Conservation (phyloP, 257 asterid genomes). For the Asclepias syriaca region DNA sequence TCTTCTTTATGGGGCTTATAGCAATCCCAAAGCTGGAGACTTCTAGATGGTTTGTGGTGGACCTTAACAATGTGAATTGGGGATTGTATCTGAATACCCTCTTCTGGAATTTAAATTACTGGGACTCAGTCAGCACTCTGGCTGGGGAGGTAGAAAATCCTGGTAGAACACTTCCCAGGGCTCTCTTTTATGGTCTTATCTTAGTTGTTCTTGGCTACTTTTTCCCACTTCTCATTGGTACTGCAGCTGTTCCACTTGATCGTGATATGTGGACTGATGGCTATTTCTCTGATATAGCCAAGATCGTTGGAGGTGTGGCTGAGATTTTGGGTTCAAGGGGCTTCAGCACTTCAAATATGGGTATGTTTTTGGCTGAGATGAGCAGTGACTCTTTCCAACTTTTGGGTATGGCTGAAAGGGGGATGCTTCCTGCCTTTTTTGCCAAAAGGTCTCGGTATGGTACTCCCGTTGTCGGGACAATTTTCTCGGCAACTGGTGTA, state of each 20-base stretch:
- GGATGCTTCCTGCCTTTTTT: slow-evolving; percentile 55
- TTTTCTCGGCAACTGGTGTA: slow-evolving; percentile 59
- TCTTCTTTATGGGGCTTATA: slow-evolving; percentile 50
- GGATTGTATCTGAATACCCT: slow-evolving; percentile 50
- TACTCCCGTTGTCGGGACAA: slow-evolving; percentile 47
- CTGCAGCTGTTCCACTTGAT: slow-evolving; percentile 48
- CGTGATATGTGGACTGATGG: slow-evolving; percentile 61
- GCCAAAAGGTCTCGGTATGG: slow-evolving; percentile 49
- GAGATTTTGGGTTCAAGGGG: slow-evolving; percentile 62
- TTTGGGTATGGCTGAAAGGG: slow-evolving; percentile 67
- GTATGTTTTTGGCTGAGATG: slow-evolving; percentile 71
- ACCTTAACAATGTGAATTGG: slow-evolving; percentile 50
- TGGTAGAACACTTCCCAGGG: slow-evolving; percentile 51
- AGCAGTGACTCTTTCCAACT: slow-evolving; percentile 70
- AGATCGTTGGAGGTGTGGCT: slow-evolving; percentile 59
- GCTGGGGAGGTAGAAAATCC: slow-evolving; percentile 65
- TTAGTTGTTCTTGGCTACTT: slow-evolving; percentile 46
- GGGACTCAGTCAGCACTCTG: slow-evolving; percentile 63
- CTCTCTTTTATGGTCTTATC: slow-evolving; percentile 53
- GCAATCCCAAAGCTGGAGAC: slow-evolving; percentile 50
- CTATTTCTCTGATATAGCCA: slow-evolving; percentile 58
- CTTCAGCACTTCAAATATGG: slow-evolving; percentile 70
- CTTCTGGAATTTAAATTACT: slow-evolving; percentile 70
- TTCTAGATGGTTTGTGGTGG: slow-evolving; percentile 54
- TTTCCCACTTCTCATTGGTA: slow-evolving; percentile 57